Evolutionary conservation across 805 yeast genomes (phyloP).

Genomic region (Wickerhamiella azymoides): DNA sequence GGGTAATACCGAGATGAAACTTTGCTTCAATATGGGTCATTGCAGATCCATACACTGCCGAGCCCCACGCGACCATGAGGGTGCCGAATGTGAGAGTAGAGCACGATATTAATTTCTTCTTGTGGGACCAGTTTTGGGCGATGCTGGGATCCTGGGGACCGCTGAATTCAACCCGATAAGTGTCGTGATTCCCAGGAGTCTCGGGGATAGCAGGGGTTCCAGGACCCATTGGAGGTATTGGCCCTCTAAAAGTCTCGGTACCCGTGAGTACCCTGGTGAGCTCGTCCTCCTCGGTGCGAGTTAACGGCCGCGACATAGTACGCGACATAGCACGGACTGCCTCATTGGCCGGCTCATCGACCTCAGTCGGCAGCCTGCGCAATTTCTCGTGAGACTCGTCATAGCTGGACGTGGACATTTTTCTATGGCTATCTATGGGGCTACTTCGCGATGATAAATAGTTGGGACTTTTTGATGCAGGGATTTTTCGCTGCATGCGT

Average conservation of each 20-base stretch:
- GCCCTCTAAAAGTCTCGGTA: background rate
- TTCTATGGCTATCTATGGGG: background rate
- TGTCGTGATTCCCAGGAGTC: background rate
- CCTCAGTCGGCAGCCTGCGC: background rate
- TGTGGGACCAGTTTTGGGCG: slow-evolving; percentile 7
- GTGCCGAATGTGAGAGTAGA: slow-evolving; percentile 12
- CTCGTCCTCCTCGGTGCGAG: background rate
- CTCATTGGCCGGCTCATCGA: background rate
- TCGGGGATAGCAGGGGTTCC: background rate
- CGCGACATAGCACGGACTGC: background rate
- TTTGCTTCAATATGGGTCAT: slow-evolving; percentile 29
- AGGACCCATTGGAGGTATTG: slow-evolving; percentile 1
- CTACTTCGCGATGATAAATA: background rate
- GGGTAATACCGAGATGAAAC: slow-evolving; percentile 50
- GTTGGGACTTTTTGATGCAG: too few species aligned
- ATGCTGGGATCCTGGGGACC: slow-evolving; percentile 7
- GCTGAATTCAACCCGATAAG: slow-evolving; percentile 6
- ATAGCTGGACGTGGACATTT: background rate
- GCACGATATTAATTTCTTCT: background rate
- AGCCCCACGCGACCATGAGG: slow-evolving; percentile 1
- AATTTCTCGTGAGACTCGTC: background rate
- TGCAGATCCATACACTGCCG: slow-evolving; percentile 2
- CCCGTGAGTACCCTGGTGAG: background rate
- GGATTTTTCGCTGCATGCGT: background rate
- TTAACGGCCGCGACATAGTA: background rate